Percentiles rank a stretch among this genome's conserved stretches.
Evolutionary conservation across 352 stramenopile genomes (phyloP).

Genomic region (Pythium phragmitis): DNA sequence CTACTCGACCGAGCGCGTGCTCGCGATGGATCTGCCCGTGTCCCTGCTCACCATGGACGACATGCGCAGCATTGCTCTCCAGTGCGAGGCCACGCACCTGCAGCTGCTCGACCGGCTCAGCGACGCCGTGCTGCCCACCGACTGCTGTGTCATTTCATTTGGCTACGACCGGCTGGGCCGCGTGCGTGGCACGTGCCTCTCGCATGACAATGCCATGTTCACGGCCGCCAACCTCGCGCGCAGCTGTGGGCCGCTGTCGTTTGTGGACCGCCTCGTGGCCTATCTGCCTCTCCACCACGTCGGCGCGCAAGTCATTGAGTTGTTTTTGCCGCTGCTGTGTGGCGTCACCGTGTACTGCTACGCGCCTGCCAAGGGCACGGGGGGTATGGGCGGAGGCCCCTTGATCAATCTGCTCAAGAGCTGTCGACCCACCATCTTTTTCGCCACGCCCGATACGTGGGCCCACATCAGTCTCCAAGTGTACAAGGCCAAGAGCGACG

Average conservation of each 20-base stretch:
- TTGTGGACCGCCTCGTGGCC: conserved; percentile 51
- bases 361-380: conserved; percentile 21
- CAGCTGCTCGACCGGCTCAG: conserved; percentile 28
- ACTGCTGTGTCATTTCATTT: conserved; percentile 62
- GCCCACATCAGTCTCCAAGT: conserved; percentile 64
- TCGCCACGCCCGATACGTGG: conserved; percentile 75
- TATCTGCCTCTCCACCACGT: conserved; percentile 75
- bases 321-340: conserved; percentile 67
- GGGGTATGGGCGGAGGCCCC: conserved; percentile 19
- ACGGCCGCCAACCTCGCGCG: conserved; percentile 60
- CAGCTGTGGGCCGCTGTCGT: conserved; percentile 53
- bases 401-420: conserved; percentile 54
- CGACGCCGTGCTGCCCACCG: conserved; percentile 32
- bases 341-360: conserved; percentile 58
- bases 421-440: conserved; percentile 72
- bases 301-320: conserved; percentile 66
- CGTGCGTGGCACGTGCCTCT: conserved; percentile 54
- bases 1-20: conserved; percentile 17
- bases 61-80: conserved; percentile 29
- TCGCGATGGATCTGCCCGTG: conserved; percentile 34
- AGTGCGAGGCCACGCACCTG: conserved; percentile 28
- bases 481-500: conserved; percentile 70
- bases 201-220: conserved; percentile 87
- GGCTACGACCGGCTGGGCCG: conserved; percentile 53
- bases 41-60: conserved; percentile 51